Percentiles rank a stretch among this genome's conserved stretches.
These are phyloP conservation scores for Ceratobasidium sp. DNA, from an alignment of 1,284 basidiomycete species.

Conservation along the genomic window DNA sequence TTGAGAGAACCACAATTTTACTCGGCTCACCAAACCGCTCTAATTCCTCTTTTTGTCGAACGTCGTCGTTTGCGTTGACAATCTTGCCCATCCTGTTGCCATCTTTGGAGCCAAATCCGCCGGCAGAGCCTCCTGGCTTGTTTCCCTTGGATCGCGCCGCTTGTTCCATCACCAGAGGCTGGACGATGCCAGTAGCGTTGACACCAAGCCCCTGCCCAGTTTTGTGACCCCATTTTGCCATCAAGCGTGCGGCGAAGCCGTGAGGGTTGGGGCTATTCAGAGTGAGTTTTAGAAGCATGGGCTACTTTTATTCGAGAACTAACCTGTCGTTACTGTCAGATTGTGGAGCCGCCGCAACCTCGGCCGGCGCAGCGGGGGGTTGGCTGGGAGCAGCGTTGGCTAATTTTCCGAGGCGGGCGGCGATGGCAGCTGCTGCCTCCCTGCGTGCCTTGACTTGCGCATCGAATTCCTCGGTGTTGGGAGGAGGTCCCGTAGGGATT, in stretches of 20 bases:
- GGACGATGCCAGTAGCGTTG: conserved; percentile 82
- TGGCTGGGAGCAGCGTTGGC: conserved; percentile 44
- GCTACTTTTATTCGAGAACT: background rate
- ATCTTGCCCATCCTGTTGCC: conserved; percentile 80
- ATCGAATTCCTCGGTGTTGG: conserved; percentile 53
- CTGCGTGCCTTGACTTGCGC: conserved; percentile 63
- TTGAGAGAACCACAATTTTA: conserved; percentile 84
- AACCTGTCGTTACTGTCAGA: conserved; percentile 15
- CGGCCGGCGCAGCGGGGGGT: conserved; percentile 35
- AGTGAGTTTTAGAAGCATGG: background rate
- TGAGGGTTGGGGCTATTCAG: conserved; percentile 63
- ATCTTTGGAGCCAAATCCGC: conserved; percentile 64
- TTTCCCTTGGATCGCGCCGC: conserved; percentile 53
- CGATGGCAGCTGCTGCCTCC: conserved; percentile 81
- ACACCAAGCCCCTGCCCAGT: conserved; percentile 89
- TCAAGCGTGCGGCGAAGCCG: conserved; percentile 77
- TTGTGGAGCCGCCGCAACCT: conserved; percentile 28
- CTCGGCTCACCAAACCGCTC: conserved; percentile 86
- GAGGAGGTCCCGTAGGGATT: conserved; percentile 39
- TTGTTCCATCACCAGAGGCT: conserved; percentile 80
- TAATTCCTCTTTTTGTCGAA: conserved; percentile 71
- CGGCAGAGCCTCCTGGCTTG: conserved; percentile 37
- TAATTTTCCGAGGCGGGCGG: conserved; percentile 65
- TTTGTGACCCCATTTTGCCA: conserved; percentile 95
- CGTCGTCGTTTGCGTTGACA: conserved; percentile 84